Evolutionary conservation across 2,329 filamentous ascomycete genomes (phyloP).

Genomic region (Bipolaris cookei): DNA sequence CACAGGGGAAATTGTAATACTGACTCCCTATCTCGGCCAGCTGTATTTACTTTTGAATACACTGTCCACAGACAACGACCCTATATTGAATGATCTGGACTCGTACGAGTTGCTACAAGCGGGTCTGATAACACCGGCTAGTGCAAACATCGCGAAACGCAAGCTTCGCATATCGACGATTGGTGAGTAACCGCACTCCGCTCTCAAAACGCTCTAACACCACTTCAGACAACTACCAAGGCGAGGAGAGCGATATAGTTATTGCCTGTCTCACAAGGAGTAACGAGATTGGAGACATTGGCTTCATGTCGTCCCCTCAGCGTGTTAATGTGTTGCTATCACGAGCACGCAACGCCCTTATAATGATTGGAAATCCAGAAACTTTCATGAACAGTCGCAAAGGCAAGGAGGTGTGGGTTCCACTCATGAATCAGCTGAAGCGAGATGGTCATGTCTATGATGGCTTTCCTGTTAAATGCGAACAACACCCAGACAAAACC

Average conservation of each 20-base stretch:
- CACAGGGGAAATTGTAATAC: constrained; percentile 68
- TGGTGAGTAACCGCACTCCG: constrained; percentile 56
- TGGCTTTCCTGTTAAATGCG: constrained; percentile 46
- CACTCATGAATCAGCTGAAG: constrained; percentile 64
- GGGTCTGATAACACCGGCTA: constrained; percentile 64
- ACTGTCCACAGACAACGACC: constrained; percentile 65
- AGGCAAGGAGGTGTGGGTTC: constrained; percentile 63
- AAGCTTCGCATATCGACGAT: constrained; percentile 71
- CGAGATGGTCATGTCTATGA: constrained; percentile 54
- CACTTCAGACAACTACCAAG: constrained; percentile 73
- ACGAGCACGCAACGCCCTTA: constrained; percentile 67
- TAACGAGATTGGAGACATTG: constrained; percentile 68
- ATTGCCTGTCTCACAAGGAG: constrained; percentile 71
- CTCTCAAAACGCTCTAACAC: not conserved
- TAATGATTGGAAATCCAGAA: constrained; percentile 72
- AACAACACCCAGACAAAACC: constrained; percentile 45
- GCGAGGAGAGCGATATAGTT: constrained; percentile 77
- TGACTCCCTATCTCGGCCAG: constrained; percentile 77
- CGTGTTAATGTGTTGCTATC: constrained; percentile 74
- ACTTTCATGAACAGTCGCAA: constrained; percentile 69
- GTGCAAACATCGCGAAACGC: constrained; percentile 59
- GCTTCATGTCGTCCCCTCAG: constrained; percentile 71
- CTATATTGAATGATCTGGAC: constrained; percentile 72
- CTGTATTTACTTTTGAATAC: constrained; percentile 62
- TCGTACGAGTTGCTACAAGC: constrained; percentile 66